Percentiles rank a stretch among this genome's conserved stretches.
Evolutionary conservation across 148 eudicot species (phyloP).

Genomic region (Beta vulgaris): DNA sequence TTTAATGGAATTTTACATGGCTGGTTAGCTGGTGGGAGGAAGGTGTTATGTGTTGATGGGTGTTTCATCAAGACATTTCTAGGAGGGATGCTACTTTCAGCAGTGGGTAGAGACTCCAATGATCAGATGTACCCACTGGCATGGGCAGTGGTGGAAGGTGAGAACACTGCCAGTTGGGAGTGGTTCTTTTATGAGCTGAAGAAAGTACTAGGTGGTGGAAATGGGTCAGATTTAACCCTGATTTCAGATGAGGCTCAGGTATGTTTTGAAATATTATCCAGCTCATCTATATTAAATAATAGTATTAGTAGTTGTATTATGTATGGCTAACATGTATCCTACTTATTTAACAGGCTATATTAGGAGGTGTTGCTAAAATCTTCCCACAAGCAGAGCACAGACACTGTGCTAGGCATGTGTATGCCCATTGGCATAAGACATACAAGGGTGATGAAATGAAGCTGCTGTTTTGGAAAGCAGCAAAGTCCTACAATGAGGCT

Average conservation of each 20-base stretch:
- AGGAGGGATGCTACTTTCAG: background rate
- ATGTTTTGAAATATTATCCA: no score
- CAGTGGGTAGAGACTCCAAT: background rate
- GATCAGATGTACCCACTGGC: conserved; percentile 11
- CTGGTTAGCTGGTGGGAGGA: background rate
- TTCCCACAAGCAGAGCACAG: background rate
- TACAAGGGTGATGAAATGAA: conserved; percentile 8
- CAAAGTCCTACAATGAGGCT: background rate
- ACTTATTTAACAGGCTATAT: background rate
- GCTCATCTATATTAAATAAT: no score
- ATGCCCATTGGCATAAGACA: background rate
- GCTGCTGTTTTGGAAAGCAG: background rate
- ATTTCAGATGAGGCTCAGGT: background rate
- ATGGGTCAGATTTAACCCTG: background rate
- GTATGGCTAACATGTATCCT: no score
- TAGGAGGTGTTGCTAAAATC: background rate
- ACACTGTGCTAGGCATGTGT: background rate
- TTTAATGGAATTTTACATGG: background rate
- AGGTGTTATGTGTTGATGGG: background rate
- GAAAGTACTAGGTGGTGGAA: background rate
- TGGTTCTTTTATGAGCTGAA: background rate
- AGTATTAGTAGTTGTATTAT: no score
- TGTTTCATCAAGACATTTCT: conserved; percentile 10
- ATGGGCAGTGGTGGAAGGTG: conserved; percentile 10
- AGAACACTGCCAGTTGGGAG: background rate